Conservation (phyloP, 345 rosid species). For the Euphorbia lathyris region DNA sequence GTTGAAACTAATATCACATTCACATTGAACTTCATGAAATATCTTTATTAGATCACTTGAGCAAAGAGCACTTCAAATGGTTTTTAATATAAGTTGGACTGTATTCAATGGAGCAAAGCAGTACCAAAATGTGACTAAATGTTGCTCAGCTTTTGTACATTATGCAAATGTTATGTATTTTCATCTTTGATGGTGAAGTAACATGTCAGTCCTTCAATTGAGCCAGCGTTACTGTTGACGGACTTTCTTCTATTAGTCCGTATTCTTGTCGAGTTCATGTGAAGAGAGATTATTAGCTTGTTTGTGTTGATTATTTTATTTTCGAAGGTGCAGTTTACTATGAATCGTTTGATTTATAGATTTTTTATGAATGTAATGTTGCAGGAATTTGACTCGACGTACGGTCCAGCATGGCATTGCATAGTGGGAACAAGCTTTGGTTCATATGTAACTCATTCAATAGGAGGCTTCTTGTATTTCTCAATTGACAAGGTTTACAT, state of each 20-base stretch:
- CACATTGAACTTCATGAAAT: background rate
- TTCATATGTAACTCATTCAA: constrained; percentile 87
- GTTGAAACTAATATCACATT: too few species aligned
- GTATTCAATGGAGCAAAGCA: background rate
- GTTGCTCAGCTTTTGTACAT: background rate
- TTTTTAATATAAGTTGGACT: too few species aligned
- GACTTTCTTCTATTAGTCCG: background rate
- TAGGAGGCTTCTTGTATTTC: constrained; percentile 90
- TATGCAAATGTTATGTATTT: background rate
- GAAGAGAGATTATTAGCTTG: background rate
- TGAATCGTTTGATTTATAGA: background rate
- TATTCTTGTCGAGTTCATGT: background rate
- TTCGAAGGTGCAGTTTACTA: background rate
- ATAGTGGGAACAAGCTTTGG: constrained; percentile 96
- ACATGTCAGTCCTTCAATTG: background rate
- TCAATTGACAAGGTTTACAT: constrained; percentile 85
- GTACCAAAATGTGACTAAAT: background rate
- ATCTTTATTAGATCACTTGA: background rate
- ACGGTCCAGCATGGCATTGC: constrained; percentile 99
- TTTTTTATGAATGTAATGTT: constrained; percentile 1
- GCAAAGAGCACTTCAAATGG: too few species aligned
- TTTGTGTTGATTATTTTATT: background rate
- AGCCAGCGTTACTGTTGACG: background rate
- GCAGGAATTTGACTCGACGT: constrained; percentile 83
- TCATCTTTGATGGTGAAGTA: background rate